Conservation (phyloP, 352 stramenopile genomes). For the Aphanomyces invadans region DNA sequence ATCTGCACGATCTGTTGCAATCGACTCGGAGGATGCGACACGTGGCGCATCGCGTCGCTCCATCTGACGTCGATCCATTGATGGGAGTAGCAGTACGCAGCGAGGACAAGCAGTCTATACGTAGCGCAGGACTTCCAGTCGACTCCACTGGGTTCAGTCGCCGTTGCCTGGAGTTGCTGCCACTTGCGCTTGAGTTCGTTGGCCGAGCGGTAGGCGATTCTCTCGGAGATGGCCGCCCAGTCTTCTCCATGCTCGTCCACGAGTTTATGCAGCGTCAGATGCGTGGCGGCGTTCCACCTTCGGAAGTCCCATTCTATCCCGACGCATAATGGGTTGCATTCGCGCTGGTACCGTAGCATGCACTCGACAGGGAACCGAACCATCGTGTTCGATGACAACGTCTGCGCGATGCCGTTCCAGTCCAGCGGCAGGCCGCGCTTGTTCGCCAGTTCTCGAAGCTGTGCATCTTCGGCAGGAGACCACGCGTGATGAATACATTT, state of each 20-base stretch:
- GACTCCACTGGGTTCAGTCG: not conserved
- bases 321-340: not conserved
- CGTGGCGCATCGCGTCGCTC: not conserved
- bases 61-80: not conserved
- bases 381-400: not conserved
- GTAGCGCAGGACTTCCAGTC: not conserved
- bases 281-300: not conserved
- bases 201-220: not conserved
- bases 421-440: not conserved
- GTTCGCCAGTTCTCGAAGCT: not conserved
- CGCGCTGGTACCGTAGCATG: not conserved
- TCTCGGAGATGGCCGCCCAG: not conserved
- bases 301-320: not conserved
- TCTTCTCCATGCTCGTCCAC: not conserved
- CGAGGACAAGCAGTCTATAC: not conserved
- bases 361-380: not conserved
- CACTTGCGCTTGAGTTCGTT: not conserved
- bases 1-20: not conserved
- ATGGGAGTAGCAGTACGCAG: conserved; percentile 8
- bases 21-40: not conserved
- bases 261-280: not conserved
- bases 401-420: not conserved
- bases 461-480: not conserved
- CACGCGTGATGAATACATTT: not conserved
- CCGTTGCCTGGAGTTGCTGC: not conserved